Base-by-base conservation (phyloP, 108 stramenopile species). In the Nitzschia inconspicua region DNA sequence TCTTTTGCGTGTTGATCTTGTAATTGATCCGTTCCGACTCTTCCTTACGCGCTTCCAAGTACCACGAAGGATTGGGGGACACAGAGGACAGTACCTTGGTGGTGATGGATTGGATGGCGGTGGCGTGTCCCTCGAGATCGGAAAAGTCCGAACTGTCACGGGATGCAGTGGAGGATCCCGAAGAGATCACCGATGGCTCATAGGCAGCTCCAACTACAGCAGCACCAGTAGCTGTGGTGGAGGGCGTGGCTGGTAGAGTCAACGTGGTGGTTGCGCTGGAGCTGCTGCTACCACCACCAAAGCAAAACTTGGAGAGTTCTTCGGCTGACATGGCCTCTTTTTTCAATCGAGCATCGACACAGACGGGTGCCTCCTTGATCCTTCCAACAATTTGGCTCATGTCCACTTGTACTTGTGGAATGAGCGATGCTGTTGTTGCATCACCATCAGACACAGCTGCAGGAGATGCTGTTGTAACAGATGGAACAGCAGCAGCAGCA, bases 1-100 rank as follows among this genome's bases (percentile, higher is more conserved):
- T 71, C 20, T 68, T 70, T 14, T 62, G 70, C 22, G 66, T 65
- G 24, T 78, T 76, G 5, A 86, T 63, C 60, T 86, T 82, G 41
- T 66, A 66, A 40, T 77, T 86, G 57, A 77, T 57, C 22, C 56
- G 58, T 22, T 70, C 69, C 0, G 76, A 71, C 20, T 61, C 32
- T 36, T 63, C 69, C 41, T 70, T 41, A 24, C 68, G 70, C 16
- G n/a, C 13, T 44, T 43, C 14, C 2, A n/a, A 29, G 16, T 6
- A 37, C 11, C 25, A 34, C n/a, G n/a, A n/a, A n/a, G n/a, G n/a
- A n/a, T n/a, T n/a, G n/a, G n/a, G n/a, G n/a, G n/a, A n/a, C 1
- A 40, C 56, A 0, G 43, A 48, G 35, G 49, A 30, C 14, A 55
- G 9, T n/a, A 56, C 11, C 35, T 60, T 59, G 31, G 16, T 28